A percentile compares a stretch with the other conserved stretches of the same genome.
phyloP scores from a whole-genome alignment of 1,284 basidiomycete species.

The Cutaneotrichosporon cavernicola region DNA sequence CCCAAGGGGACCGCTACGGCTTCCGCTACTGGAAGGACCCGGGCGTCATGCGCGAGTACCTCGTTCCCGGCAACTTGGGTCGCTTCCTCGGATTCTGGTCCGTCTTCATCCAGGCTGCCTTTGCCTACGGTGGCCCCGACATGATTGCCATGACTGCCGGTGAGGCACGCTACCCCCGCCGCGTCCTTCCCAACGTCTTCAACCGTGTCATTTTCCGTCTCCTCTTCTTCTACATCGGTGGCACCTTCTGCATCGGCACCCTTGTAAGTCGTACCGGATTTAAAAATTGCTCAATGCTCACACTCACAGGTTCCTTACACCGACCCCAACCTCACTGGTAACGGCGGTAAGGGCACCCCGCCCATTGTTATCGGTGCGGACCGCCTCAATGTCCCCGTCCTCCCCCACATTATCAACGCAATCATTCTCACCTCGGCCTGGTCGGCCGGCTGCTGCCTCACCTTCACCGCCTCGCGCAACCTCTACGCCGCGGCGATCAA shows the following conservation, averaged over 20 bases:
- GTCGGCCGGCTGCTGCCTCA: constrained; percentile 33
- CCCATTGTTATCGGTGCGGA: constrained; percentile 73
- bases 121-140: constrained; percentile 46
- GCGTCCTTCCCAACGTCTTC: constrained; percentile 70
- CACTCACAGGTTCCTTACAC: constrained; percentile 45
- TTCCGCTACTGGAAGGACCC: constrained; percentile 62
- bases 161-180: constrained; percentile 61
- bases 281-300: too few relatives aligned
- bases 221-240: constrained; percentile 54
- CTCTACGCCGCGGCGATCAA: constrained; percentile 54
- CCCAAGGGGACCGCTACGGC: constrained; percentile 57
- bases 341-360: constrained; percentile 63
- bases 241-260: constrained; percentile 58
- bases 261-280: constrained; percentile 23
- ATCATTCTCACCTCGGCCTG: constrained; percentile 60
- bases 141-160: constrained; percentile 53
- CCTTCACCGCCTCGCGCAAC: constrained; percentile 43
- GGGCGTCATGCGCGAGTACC: constrained; percentile 27
- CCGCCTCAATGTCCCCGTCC: constrained; percentile 67
- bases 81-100: constrained; percentile 63
- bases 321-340: constrained; percentile 51
- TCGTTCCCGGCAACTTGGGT: constrained; percentile 16
- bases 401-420: constrained; percentile 68
- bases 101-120: constrained; percentile 55
- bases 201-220: constrained; percentile 65